Evolutionary conservation across 306 rosid species (phyloP).

Genomic region (Inga laurina): DNA sequence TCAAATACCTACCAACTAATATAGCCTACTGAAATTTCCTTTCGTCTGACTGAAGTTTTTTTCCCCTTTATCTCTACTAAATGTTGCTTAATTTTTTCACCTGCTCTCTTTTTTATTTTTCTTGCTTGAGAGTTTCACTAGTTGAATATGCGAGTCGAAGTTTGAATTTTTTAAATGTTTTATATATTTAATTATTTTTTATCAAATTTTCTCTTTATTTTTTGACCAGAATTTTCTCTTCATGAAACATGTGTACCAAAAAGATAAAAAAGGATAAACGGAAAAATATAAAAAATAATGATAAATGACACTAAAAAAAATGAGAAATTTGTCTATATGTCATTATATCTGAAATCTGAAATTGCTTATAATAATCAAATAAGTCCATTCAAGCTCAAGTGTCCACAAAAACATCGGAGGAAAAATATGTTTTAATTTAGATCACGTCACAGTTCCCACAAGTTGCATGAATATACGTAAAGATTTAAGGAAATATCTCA

Average conservation of each 20-base stretch:
- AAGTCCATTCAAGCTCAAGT: neutral
- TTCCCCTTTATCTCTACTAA: neutral
- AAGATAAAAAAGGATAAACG: too few relatives aligned
- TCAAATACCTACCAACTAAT: neutral
- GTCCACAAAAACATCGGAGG: neutral
- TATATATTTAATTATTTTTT: too few relatives aligned
- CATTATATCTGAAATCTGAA: neutral
- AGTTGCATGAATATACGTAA: neutral
- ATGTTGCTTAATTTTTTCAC: neutral
- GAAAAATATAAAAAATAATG: too few relatives aligned
- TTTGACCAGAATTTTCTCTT: too few relatives aligned
- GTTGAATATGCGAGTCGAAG: neutral
- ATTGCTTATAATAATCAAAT: too few relatives aligned
- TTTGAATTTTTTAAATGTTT: neutral
- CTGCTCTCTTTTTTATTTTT: neutral
- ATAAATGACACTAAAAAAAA: neutral
- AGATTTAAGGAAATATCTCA: neutral
- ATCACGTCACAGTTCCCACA: neutral
- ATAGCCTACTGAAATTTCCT: neutral
- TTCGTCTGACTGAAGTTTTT: neutral
- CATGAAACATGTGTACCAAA: neutral
- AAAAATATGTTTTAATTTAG: too few relatives aligned
- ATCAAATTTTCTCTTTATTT: too few relatives aligned
- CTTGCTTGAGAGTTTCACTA: neutral
- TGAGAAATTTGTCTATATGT: neutral